These are phyloP conservation scores for Madurella fahalii DNA, from an alignment of 2,329 filamentous ascomycete genomes.

Conservation along the genomic window DNA sequence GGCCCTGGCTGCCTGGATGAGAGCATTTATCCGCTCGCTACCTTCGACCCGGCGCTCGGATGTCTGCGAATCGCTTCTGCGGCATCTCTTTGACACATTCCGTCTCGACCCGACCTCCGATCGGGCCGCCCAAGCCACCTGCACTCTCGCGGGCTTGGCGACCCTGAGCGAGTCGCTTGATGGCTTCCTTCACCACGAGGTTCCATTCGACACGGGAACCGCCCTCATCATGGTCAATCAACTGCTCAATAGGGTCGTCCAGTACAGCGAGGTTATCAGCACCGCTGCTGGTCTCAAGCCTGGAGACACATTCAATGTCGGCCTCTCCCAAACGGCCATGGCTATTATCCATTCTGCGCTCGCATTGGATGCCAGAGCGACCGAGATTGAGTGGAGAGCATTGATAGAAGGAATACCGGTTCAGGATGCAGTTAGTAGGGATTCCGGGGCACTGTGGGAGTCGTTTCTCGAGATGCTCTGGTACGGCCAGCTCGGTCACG, in stretches of 20 bases:
- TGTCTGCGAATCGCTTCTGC: conserved; percentile 72
- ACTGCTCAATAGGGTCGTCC: conserved; percentile 61
- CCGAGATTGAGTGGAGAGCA: conserved; percentile 63
- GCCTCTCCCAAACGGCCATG: conserved; percentile 53
- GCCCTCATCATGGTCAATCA: conserved; percentile 61
- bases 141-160: conserved; percentile 61
- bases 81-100: conserved; percentile 66
- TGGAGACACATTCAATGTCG: conserved; percentile 45
- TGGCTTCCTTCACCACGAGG: conserved; percentile 49
- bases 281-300: conserved; percentile 47
- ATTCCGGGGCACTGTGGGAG: conserved; percentile 76
- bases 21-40: conserved; percentile 72
- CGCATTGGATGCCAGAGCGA: conserved; percentile 65
- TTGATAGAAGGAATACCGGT: conserved; percentile 59
- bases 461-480: conserved; percentile 65
- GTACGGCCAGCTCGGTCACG: conserved; percentile 47
- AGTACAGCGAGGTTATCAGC: conserved; percentile 58
- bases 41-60: conserved; percentile 71
- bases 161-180: conserved; percentile 54
- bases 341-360: conserved; percentile 64
- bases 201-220: conserved; percentile 44
- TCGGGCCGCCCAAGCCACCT: conserved; percentile 55
- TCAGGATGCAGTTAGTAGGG: conserved; percentile 62
- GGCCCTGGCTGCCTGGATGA: conserved; percentile 73
- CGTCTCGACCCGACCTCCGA: conserved; percentile 52